Evolutionary conservation across 768 basidiomycete genomes (phyloP), one percentile per base, ranked within the genome.

Genomic region (Tylopilus plumbeoviolaceoides): DNA sequence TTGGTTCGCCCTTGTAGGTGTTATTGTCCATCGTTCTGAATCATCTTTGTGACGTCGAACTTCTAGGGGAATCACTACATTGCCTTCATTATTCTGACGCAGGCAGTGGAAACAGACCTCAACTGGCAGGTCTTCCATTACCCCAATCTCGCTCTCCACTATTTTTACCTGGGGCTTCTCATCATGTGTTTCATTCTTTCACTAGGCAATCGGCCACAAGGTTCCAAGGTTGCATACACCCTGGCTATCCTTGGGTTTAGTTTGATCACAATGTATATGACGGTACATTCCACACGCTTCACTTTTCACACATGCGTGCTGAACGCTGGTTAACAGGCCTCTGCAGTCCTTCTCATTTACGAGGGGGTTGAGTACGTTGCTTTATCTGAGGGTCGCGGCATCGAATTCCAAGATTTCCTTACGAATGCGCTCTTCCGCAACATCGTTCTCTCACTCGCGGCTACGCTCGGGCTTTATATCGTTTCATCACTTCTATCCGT

Each of bases 261-360:
- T 4, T 4, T 95, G 30, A 83, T 99, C 58, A 98, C 95, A 27
- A 68, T 93, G 12, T 98, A 98, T 66, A 98, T 98, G 95, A 91
- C 93, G 47, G 87, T 91, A 47, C 21, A 81, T 67, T 31, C 33
- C 7, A 33, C 12, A 33, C 6, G 11, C 33, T 33, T 15, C 14
- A 33, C 14, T 15, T 12, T 33, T 33, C 14, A 33, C 14, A 15
- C 11, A 33, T 33, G 33, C 11, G 11, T 33, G 12, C 33, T 33
- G 12, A 33, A 14, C 3, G 11, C 11, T 33, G 7, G 12, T 33
- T 33, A 15, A 40, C 56, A 91, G 89, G 73, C 83, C 33, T 74
- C 91, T 0, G 85, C 91, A 41, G 81, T 93, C 65, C 82, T 90
- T 57, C 75, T 98, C 15, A 89, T 93, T 7, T 80, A 89, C 71